Percentiles rank a stretch among this genome's conserved stretches.
phyloP scores from a whole-genome alignment of 2,329 filamentous ascomycete genomes.

The Fusarium tuaranense region DNA sequence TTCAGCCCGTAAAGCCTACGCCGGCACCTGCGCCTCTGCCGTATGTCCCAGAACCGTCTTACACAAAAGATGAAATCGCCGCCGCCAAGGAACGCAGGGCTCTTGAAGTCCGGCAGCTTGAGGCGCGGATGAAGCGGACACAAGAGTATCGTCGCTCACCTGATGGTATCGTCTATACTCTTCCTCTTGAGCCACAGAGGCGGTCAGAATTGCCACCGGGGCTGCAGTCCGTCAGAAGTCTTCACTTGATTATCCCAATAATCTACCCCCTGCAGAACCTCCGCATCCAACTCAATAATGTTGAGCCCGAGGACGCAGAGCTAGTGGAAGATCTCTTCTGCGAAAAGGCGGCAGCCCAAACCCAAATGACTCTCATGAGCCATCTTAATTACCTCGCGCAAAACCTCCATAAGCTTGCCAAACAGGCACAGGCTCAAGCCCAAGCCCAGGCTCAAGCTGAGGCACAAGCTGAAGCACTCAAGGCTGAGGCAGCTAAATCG shows the following conservation, averaged over 20 bases:
- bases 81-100: constrained; percentile 73
- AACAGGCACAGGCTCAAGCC: constrained; percentile 63
- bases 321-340: constrained; percentile 75
- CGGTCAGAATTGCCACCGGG: constrained; percentile 69
- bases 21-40: constrained; percentile 32
- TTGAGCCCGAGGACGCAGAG: constrained; percentile 69
- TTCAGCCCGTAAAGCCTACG: constrained; percentile 21
- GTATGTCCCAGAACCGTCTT: constrained; percentile 61
- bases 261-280: constrained; percentile 79
- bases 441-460: constrained; percentile 49
- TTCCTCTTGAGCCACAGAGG: constrained; percentile 76
- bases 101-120: constrained; percentile 77
- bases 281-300: constrained; percentile 73
- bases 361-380: constrained; percentile 74
- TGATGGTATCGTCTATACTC: constrained; percentile 76
- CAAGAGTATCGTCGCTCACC: constrained; percentile 75
- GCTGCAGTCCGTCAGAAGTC: constrained; percentile 70
- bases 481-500: constrained; percentile 28
- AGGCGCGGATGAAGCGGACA: constrained; percentile 78
- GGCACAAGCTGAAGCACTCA: constrained; percentile 24
- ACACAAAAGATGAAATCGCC: constrained; percentile 69
- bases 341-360: constrained; percentile 66
- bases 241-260: constrained; percentile 76
- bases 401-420: constrained; percentile 76
- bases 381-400: constrained; percentile 81